Evolutionary conservation across 352 stramenopile genomes (phyloP), one percentile per base, ranked within the genome.

Genomic region (Globisporangium iwayamae): DNA sequence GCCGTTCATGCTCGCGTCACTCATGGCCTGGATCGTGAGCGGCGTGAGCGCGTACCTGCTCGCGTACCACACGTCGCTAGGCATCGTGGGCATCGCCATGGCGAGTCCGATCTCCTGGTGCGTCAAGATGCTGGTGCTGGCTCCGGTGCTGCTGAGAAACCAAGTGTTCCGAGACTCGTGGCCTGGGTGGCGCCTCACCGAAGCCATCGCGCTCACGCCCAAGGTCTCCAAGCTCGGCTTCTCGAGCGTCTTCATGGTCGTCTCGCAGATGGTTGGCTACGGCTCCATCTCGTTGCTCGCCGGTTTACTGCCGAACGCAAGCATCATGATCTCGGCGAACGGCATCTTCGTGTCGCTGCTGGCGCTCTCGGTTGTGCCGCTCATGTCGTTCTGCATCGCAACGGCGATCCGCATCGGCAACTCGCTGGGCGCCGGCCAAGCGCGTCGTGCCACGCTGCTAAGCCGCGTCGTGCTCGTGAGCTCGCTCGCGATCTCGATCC

Each of bases 321-420:
- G 63, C 43, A 54, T 69, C 46, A 62, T 67, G 45, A 78, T 81
- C 66, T 60, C 66, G 4, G 72, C 73, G 8, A 75, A 77, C 47
- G 65, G 68, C 54, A 78, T 75, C 62, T 73, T 75, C 55, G 63
- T 66, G 38, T 69, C 65, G 20, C 56, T 75, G 14, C 59, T 72
- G 46, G 65, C 65, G 3, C 68, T 80, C 14, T 66, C 60, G 20
- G 66, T 73, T 56, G 68, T 77, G 70, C 64, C 72, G 43, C 62
- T 78, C 25, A 47, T 71, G 4, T 65, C 56, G n/a, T 56, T 80
- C 9, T 65, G 61, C 36, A 65, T 75, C 48, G 70, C 68, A 16
- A 69, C 68, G 7, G 71, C 73, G 48, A 71, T 78, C 38, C 73
- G 70, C 5, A 69, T 81, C 14, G 68, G 73, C 34, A 81, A 78